Base-by-base conservation (phyloP, 129 eudicot genomes). In the Chrysanthemum seticuspe region DNA sequence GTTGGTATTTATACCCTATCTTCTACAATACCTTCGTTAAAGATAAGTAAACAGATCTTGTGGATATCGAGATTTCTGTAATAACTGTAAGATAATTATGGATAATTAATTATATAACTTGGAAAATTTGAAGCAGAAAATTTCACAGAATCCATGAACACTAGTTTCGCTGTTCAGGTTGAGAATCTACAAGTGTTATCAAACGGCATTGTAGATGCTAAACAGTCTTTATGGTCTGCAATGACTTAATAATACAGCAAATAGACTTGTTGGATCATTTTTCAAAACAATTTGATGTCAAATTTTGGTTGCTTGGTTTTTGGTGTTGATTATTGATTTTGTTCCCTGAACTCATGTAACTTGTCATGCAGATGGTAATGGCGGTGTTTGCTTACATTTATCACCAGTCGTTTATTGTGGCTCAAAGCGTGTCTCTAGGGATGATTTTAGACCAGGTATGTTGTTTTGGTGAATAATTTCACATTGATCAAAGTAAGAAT, bases 321-420 rank as follows among this genome's bases (percentile, higher is more conserved):
- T 6, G 6, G 13, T 9, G 23, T n/a, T 64, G 51, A 64, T 64
- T n/a, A 60, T 60, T 12, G 47, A 13, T 29, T 29, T 27, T 29
- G 47, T 40, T 31, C n/a, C 40, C 6, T 69, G 25, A 50, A 50
- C 62, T 16, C 40, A 10, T 74, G 44, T 14, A 58, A 58, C 54
- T 59, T 44, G 58, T 7, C 45, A 5, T 79, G 67, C 84, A 92
- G 98, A 92, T 92, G 96, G 98, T 89, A 76, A 92, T 92, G 98
- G 98, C 98, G 5, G 91, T 92, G 45, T 92, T 92, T 62, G 98
- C 98, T 8, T 92, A 92, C 77, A 92, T 89, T 31, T 92, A 92
- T 76, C 96, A 89, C 78, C 95, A 89, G 65, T 92, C 98, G 9
- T 92, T 92, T 65, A 77, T 89, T 36, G 89, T 83, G 48, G 85